Conservation (phyloP, 1,284 basidiomycete genomes). For the Trametes sp. region DNA sequence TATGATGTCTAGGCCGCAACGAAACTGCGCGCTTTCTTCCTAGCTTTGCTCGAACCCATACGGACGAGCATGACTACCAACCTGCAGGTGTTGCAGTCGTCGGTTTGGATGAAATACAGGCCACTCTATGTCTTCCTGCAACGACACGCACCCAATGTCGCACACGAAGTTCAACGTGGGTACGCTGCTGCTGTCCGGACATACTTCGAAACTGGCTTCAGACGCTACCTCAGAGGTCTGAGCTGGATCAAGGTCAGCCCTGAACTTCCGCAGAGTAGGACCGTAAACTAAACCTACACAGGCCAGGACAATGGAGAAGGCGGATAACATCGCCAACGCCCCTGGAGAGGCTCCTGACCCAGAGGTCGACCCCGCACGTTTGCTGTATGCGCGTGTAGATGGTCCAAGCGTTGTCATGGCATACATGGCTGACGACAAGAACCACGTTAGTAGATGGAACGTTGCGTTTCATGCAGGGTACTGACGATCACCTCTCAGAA, state of each 20-base stretch:
- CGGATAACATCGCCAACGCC: conserved; percentile 59
- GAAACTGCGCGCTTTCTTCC: conserved; percentile 90
- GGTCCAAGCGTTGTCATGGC: conserved; percentile 83
- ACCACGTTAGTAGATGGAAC: conserved; percentile 63
- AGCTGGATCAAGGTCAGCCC: conserved; percentile 72
- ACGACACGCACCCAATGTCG: conserved; percentile 82
- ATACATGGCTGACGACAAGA: conserved; percentile 88
- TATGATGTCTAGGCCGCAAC: conserved; percentile 71
- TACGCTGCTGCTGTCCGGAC: conserved; percentile 87
- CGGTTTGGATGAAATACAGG: conserved; percentile 86
- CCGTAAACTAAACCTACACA: conserved; percentile 35
- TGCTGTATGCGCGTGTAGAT: conserved; percentile 76
- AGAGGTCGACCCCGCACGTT: conserved; percentile 58
- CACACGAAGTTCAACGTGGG: conserved; percentile 89
- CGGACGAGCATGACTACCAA: conserved; percentile 89
- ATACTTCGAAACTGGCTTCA: conserved; percentile 96
- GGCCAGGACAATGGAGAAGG: conserved; percentile 69
- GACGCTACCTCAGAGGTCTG: conserved; percentile 88
- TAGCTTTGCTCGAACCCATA: conserved; percentile 84
- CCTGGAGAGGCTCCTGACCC: conserved; percentile 49
- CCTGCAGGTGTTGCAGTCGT: conserved; percentile 91
- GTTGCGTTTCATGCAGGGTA: background rate
- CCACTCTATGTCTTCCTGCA: conserved; percentile 88
- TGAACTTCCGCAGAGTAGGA: background rate
- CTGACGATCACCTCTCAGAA: conserved; percentile 57